Evolutionary conservation across 2,329 filamentous ascomycete species (phyloP), one percentile per base, ranked within the genome.

Genomic region (Aspergillus oerlinghausenensis): DNA sequence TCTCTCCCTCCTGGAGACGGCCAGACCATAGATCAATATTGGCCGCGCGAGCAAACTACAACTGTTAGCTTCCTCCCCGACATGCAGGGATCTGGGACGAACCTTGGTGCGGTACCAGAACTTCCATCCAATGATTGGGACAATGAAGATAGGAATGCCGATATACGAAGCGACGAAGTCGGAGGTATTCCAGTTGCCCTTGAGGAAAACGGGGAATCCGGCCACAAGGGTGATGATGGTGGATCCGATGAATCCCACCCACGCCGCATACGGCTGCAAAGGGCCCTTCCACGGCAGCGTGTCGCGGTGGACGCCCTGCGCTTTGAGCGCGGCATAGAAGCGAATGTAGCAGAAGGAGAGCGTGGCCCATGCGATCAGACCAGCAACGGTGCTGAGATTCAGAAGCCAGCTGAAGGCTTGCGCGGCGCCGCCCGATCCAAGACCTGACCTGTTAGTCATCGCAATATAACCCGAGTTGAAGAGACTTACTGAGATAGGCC

Each of bases 171-270:
- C 73, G 3, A 77, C 57, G 60, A 77, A 77, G 53, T 68, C 54
- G 0, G 73, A 70, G 0, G 71, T 62, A 49, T 45, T 62, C 68
- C 67, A 70, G 32, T 70, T 67, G 1, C 69, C 70, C 54, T 72
- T 70, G 19, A 72, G 55, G 55, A 72, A 72, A 1, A 71, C 69
- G 4, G 85, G 80, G 72, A 90, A 91, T 1, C 87, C 88, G 57
- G 88, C 88, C 57, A 88, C 84, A 3, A 90, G 70, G 2, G 82
- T 84, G 14, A 90, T 77, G 26, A 90, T 73, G 3, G 72, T 68
- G 43, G 89, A 80, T 29, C 85, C 68, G 40, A 82, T 67, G 1
- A 89, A 81, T 14, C 81, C 78, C 32, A 80, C 71, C 72, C 81
- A 90, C 0, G 86, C 81, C 1, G 82, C 82, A 68, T 87, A 89